Evolutionary conservation across 768 basidiomycete genomes (phyloP), one percentile per base, ranked within the genome.

Genomic region (Podaxis sp.): DNA sequence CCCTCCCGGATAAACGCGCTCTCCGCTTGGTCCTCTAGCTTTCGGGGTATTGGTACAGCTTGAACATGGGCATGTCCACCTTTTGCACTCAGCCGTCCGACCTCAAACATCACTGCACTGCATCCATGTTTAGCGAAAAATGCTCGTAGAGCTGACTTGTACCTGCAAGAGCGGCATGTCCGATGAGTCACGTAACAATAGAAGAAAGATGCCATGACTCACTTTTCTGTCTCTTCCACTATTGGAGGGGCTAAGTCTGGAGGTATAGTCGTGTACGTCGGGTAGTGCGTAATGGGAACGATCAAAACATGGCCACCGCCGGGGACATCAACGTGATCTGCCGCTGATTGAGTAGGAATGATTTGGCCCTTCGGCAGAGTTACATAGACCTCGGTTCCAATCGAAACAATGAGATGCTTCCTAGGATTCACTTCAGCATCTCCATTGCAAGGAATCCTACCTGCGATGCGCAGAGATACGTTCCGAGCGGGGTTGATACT

Each of bases 291-390:
- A 69, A 99, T 94, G 13, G 94, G 93, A 27, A 98, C 89, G 60
- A 98, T 90, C 41, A 99, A 83, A 40, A 96, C 89, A 72, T 99
- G 97, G 0, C 97, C 97, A 22, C 97, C 97, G 19, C 97, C 97
- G 1, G 97, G 97, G 22, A 98, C 89, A 66, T 74, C 70, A 12
- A 74, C 74, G 67, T 79, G 75, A 43, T 80, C 77, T 17, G 77
- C 74, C 2, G 79, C 73, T 27, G 84, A 81, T 50, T 88, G 87
- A 5, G 94, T 96, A 17, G 93, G 91, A 49, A 93, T 83, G 47
- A 98, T 88, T 73, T 96, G 94, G 2, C 97, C 97, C 72, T 97
- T 98, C 0, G 97, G 92, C n/a, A 98, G 77, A 0, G 97, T 96
- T 54, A 98, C 76, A 77, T 99, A 99, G 70, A 93, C 94, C 74